Evolutionary conservation across 768 basidiomycete genomes (phyloP), one percentile per base, ranked within the genome.

Genomic region (Kwoniella bestiolae): DNA sequence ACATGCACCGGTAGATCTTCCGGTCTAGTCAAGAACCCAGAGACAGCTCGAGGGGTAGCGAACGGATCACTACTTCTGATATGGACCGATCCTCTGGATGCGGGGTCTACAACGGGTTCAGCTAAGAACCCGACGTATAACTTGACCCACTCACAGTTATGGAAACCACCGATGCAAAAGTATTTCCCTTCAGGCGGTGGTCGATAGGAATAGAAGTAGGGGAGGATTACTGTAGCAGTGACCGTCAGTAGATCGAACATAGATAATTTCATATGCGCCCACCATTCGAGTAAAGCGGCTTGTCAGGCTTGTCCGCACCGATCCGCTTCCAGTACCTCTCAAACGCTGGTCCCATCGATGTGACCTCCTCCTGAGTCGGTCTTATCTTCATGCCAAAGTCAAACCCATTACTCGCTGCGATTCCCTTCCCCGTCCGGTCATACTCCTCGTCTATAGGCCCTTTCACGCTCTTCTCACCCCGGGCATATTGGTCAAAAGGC

Each of bases 1-100:
- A 69, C 41, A 60, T 64, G 65, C 11, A 53, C 58, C 16, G 65
- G 65, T 3, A 73, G 41, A 56, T 73, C 72, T 18, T 65, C 67
- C 5, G 66, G 63, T 45, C 70, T 44, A 26, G 25, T 49, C 9
- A 73, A 63, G 31, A 70, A 55, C 2, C 69, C 72, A 8, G 65
- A 38, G 12, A 61, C 58, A 41, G 70, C 64, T 25, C 60, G 52
- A 16, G 69, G 72, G 0, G 56, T 25, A 5, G 63, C 56, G 45
- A 60, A 63, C 9, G 69, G 66, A 57, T 73, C 65, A 14, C 60
- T 12, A n/a, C 53, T 59, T 7, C 56, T 49, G 61, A 73, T 71
- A 38, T 71, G 72, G 5, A 73, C 21, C 31, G 31, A 59, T 5
- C 72, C 72, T 50, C 65, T 38, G 2, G 66, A 67, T 21, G 58